These are phyloP conservation scores for Leptographium procerum DNA, from an alignment of 2,329 filamentous ascomycete species.

Conservation along the genomic window DNA sequence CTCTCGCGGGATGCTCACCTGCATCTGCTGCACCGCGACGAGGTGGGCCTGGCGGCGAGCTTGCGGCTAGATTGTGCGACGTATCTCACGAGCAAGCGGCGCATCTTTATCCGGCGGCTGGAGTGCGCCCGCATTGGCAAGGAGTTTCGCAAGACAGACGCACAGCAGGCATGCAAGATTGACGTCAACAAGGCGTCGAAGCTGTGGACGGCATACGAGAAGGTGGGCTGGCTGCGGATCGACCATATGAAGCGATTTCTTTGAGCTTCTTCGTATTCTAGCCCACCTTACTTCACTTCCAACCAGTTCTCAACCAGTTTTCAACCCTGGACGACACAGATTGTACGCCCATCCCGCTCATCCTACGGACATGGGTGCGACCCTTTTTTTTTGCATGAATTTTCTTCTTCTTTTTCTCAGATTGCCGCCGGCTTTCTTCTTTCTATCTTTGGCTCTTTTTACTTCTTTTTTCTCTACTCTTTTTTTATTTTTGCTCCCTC, in stretches of 20 bases:
- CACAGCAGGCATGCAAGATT: constrained; percentile 94
- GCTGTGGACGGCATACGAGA: constrained; percentile 80
- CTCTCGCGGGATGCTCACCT: constrained; percentile 61
- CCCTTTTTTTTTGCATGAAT: background rate
- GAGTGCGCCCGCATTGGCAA: constrained; percentile 57
- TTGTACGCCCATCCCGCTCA: background rate
- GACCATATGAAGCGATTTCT: constrained; percentile 25
- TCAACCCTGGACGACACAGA: too few relatives aligned
- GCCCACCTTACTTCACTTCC: too few relatives aligned
- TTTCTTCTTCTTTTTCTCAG: background rate
- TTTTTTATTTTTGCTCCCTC: background rate
- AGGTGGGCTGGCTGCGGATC: constrained; percentile 68
- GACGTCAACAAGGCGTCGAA: constrained; percentile 97
- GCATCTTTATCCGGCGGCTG: constrained; percentile 72
- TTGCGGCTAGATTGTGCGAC: constrained; percentile 76
- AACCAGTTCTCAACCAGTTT: too few relatives aligned
- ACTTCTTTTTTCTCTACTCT: background rate
- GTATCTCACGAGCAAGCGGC: constrained; percentile 85
- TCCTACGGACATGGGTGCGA: too few relatives aligned
- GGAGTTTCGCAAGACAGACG: constrained; percentile 89
- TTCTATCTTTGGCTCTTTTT: background rate
- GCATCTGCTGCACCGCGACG: constrained; percentile 63
- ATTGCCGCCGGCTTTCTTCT: background rate
- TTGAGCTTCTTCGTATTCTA: too few relatives aligned
- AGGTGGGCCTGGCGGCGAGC: constrained; percentile 63